Conservation (phyloP, 164 flowering plant genomes). For the Euptelea pleiosperma region DNA sequence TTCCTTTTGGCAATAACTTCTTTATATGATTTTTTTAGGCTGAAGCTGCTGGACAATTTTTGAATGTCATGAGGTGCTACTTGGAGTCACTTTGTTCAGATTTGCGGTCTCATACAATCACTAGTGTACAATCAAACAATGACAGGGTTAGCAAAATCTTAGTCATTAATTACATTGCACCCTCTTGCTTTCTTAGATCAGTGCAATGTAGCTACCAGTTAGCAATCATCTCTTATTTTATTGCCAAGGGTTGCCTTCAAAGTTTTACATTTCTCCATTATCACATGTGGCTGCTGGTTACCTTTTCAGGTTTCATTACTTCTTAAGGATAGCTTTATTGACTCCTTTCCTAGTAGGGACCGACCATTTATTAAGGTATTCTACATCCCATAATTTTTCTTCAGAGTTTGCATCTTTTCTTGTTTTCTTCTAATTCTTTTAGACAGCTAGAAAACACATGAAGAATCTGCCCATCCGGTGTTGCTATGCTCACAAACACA, state of each 20-base stretch:
- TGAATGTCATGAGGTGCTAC: constrained; percentile 57
- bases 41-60: constrained; percentile 70
- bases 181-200: background rate
- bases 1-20: background rate
- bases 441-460: background rate
- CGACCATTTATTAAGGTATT: constrained; percentile 77
- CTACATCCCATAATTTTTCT: constrained; percentile 4
- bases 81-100: constrained; percentile 85
- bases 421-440: too few relatives aligned
- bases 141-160: constrained; percentile 63
- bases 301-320: constrained; percentile 80
- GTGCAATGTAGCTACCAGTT: background rate
- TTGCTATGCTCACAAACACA: too few relatives aligned
- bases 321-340: constrained; percentile 87
- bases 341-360: constrained; percentile 74
- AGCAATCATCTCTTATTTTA: background rate
- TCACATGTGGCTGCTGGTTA: background rate
- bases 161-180: background rate
- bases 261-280: background rate
- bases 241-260: background rate
- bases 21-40: constrained; percentile 41
- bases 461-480: too few relatives aligned
- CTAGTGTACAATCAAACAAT: constrained; percentile 78
- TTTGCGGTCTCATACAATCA: constrained; percentile 72
- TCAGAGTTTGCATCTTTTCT: background rate